Evolutionary conservation across 352 stramenopile species (phyloP), one percentile per base, ranked within the genome.

Genomic region (Phytophthora agathidicida): DNA sequence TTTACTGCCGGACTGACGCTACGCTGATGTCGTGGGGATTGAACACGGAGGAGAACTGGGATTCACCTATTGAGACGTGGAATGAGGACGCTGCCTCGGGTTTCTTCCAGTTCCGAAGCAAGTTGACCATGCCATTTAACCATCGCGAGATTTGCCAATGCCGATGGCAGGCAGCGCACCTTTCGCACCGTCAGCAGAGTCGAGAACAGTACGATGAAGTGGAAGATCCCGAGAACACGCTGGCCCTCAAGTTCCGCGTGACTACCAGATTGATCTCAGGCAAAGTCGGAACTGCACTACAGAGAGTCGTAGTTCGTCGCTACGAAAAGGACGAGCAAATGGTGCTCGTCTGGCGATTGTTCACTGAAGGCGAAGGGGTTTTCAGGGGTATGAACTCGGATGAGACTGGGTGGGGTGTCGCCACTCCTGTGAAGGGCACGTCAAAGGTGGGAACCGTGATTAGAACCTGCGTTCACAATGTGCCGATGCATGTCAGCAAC

Each of bases 361-460:
- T 62, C 19, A 43, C 51, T n/a, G 59, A 68, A 24, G 59, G 50
- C 6, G 59, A 68, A 13, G 59, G 59, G 5, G 2, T 45, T 2
- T 68, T 68, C 31, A 16, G 23, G n/a, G 51, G 60, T 1, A 30
- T 61, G 36, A 27, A 67, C 20, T 43, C 58, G 10, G 35, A 61
- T 17, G 57, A 67, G 19, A 67, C 58, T 10, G 58, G 57, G 3
- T 67, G 58, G 58, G 7, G 58, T 23, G 58, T 67, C 6, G 43
- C 36, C 10, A 66, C 39, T 8, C 22, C 54, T 3, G 19, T 24
- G 1, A 11, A 10, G 5, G 10, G 14, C 20, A 9, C 37, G 2
- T 14, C 26, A 10, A 54, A 35, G 20, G n/a, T 14, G 2, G 49
- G 30, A 39, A 56, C 42, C 14, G 33, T 67, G 5, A 13, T 67